Evolutionary conservation across 164 flowering plant species (phyloP).

Genomic region (Akebia trifoliata): DNA sequence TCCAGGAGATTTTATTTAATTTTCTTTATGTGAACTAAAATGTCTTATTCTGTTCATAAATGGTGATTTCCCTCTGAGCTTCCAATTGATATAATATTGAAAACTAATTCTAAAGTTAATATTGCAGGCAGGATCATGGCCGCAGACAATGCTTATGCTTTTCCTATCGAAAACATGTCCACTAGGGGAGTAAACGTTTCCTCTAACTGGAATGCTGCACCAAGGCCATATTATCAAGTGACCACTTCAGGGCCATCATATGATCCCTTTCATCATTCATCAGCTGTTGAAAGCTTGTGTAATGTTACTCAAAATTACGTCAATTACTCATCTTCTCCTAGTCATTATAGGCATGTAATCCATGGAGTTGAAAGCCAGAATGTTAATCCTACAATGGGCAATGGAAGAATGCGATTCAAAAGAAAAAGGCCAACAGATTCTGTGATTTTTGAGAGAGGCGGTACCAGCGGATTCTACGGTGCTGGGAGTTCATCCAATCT

Average conservation of each 20-base stretch:
- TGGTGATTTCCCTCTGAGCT: not conserved
- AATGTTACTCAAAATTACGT: conserved; percentile 25
- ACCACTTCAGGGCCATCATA: conserved; percentile 31
- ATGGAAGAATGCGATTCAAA: conserved; percentile 47
- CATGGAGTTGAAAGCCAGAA: conserved; percentile 30
- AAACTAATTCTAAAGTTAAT: conserved; percentile 5
- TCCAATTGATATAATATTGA: not conserved
- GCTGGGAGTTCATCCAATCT: conserved; percentile 31
- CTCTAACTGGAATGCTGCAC: conserved; percentile 39
- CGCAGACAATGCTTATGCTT: conserved; percentile 32
- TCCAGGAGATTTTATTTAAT: too few relatives aligned
- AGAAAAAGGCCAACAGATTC: conserved; percentile 55
- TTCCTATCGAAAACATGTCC: conserved; percentile 34
- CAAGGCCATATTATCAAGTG: conserved; percentile 30
- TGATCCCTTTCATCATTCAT: conserved; percentile 30
- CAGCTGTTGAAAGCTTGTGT: conserved; percentile 27
- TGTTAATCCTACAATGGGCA: conserved; percentile 31
- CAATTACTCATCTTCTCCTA: conserved; percentile 36
- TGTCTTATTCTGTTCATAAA: too few relatives aligned
- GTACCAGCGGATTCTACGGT: conserved; percentile 34
- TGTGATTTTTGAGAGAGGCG: conserved; percentile 39
- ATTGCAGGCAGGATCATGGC: conserved; percentile 28
- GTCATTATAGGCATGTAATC: conserved; percentile 25
- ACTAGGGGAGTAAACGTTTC: conserved; percentile 25
- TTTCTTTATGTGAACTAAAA: too few relatives aligned